Evolutionary conservation across 345 rosid genomes (phyloP), one percentile per base, ranked within the genome.

Genomic region (Microthlaspi erraticum): DNA sequence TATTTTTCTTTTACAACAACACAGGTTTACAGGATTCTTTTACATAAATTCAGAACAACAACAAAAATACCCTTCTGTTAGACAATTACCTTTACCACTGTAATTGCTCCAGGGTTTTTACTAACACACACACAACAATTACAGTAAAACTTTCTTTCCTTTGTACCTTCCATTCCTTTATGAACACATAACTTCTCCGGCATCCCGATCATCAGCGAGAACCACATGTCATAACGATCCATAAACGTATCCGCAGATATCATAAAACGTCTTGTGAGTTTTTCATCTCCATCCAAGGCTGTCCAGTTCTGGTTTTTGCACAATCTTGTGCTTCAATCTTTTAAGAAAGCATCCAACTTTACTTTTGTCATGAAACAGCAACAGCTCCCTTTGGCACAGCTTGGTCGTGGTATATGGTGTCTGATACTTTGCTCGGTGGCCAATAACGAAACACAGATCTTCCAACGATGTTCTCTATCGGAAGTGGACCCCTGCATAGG

Each of bases 401-500:
- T 62, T 77, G 76, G 71, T 83, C 79, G 50, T 69, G 79, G 79
- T 77, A 50, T 53, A 86, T 55, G 20, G 82, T 83, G 80, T 84
- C 83, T n/a, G 96, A 92, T 56, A 86, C 89, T 79, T 71, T 88
- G 73, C 88, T 75, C 4, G 94, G 94, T 50, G 90, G 97, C 90
- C 94, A 87, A 43, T 87, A 88, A 13, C 92, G 83, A 32, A 85
- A 91, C 53, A 88, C 85, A 11, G 91, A 88, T 76, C 92, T 82
- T 55, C 92, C 91, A 17, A 87, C 70, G 12, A 87, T 86, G 82
- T 85, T 83, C 58, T 80, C 60, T 1, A 86, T 42, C 1, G 96
- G 96, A 74, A 90, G 87, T 1, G 96, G 96, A 80, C 96, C 96
- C 96, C 96, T 90, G 77, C 52, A n/a, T n/a, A n/a, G n/a, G n/a